Percentiles rank a stretch among this genome's conserved stretches.
Evolutionary conservation across 2,329 filamentous ascomycete genomes (phyloP).

Genomic region (Ophiostoma pallidulum): DNA sequence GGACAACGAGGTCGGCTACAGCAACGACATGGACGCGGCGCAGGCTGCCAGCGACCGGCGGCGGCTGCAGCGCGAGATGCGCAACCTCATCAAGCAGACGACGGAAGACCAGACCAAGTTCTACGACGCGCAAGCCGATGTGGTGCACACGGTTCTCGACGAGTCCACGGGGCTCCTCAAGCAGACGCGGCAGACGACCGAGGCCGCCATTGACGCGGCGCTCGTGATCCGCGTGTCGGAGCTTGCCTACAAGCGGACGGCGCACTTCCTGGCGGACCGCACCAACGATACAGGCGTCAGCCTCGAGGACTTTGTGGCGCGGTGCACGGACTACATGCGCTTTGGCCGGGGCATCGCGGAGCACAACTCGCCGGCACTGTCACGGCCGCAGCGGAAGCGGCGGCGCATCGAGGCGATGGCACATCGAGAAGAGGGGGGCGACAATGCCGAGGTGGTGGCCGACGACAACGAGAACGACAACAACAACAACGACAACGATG

Average conservation of each 20-base stretch:
- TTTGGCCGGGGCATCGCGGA: constrained; percentile 48
- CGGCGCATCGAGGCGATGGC: constrained; percentile 32
- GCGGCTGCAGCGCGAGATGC: constrained; percentile 38
- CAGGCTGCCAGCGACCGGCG: constrained; percentile 69
- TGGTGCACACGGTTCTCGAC: constrained; percentile 55
- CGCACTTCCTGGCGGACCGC: constrained; percentile 59
- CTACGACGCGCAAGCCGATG: constrained; percentile 53
- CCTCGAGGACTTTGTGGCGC: constrained; percentile 83
- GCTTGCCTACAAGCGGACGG: constrained; percentile 66
- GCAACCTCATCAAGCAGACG: constrained; percentile 40
- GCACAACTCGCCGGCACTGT: constrained; percentile 41
- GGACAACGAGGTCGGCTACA: constrained; percentile 24
- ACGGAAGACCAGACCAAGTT: constrained; percentile 63
- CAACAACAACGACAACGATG: constrained; percentile 56
- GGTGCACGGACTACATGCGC: constrained; percentile 82
- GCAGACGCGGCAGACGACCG: constrained; percentile 75
- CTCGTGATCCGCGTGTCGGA: constrained; percentile 74
- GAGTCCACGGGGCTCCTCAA: constrained; percentile 56
- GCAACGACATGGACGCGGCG: constrained; percentile 65
- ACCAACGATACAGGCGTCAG: constrained; percentile 68
- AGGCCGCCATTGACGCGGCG: constrained; percentile 85
- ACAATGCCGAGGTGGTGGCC: constrained; percentile 22
- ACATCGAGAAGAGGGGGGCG: constrained; percentile 28
- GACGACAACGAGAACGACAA: constrained; percentile 23
- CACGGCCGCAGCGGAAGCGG: constrained; percentile 38